Conservation (phyloP, 768 basidiomycete genomes). For the Boletellus emodensis region DNA sequence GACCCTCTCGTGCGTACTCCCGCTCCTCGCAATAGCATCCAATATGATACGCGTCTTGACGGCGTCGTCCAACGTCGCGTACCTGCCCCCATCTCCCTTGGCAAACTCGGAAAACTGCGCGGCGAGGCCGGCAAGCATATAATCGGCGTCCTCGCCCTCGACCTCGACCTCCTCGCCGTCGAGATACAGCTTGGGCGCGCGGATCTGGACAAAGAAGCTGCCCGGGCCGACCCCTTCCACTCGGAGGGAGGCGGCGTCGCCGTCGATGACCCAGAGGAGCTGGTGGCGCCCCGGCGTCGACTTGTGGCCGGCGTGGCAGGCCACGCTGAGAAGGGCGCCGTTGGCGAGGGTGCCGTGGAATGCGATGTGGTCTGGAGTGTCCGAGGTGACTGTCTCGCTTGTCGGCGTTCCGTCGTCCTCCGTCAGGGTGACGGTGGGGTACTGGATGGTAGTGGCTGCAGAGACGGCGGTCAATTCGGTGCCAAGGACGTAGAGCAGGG, state of each 20-base stretch:
- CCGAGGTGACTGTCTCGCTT: constrained; percentile 1
- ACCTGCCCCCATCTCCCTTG: constrained; percentile 5
- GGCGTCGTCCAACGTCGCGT: constrained; percentile 9
- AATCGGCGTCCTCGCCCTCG: not conserved
- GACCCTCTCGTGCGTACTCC: not conserved
- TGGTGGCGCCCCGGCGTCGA: constrained; percentile 8
- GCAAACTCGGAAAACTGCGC: constrained; percentile 8
- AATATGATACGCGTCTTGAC: constrained; percentile 3
- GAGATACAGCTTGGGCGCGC: constrained; percentile 6
- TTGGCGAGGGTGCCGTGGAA: constrained; percentile 3
- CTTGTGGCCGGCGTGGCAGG: constrained; percentile 5
- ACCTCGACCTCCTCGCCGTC: constrained; percentile 3
- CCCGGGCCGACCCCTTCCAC: constrained; percentile 1
- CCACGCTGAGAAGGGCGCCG: constrained; percentile 4
- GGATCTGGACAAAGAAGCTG: not conserved
- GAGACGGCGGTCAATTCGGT: constrained; percentile 2
- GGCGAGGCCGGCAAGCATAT: not conserved
- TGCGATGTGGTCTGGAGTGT: constrained; percentile 4
- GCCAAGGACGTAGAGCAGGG: constrained; percentile 6
- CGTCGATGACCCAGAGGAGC: constrained; percentile 9
- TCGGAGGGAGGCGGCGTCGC: constrained; percentile 8
- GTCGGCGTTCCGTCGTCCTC: constrained; percentile 8
- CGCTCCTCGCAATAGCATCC: constrained; percentile 1
- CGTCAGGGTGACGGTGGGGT: constrained; percentile 1
- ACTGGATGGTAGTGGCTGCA: constrained; percentile 1